phyloP scores from a whole-genome alignment of 1,139 yeast genomes.

The Yamadazyma oceani region DNA sequence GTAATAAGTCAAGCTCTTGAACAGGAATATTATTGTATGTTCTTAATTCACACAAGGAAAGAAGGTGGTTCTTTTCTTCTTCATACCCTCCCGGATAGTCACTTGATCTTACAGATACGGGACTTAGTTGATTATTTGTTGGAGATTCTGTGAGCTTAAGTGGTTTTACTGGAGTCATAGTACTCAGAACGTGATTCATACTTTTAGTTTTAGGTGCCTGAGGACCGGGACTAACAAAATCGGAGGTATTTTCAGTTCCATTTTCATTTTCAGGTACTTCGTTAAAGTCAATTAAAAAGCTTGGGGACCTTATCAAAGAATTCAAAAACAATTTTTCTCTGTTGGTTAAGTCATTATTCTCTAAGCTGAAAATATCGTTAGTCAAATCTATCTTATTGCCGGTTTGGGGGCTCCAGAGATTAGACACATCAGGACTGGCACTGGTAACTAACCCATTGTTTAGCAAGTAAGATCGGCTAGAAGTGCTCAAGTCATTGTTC shows the following conservation, averaged over 20 bases:
- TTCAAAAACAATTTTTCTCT: constrained; percentile 17
- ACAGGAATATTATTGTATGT: constrained; percentile 7
- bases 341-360: constrained; percentile 7
- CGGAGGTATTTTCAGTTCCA: neutral
- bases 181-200: too few relatives aligned
- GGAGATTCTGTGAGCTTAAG: neutral
- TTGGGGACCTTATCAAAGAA: constrained; percentile 15
- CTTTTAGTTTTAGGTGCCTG: too few relatives aligned
- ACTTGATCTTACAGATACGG: constrained; percentile 5
- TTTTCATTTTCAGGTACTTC: neutral
- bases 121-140: neutral
- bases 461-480: too few relatives aligned
- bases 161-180: too few relatives aligned
- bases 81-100: constrained; percentile 11
- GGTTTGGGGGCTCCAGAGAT: neutral
- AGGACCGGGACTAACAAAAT: too few relatives aligned
- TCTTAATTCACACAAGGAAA: constrained; percentile 9
- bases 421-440: neutral
- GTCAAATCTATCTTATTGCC: constrained; percentile 8
- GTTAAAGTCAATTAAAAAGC: constrained; percentile 10
- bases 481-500: too few relatives aligned
- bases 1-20: constrained; percentile 15
- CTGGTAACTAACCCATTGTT: too few relatives aligned
- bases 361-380: constrained; percentile 10
- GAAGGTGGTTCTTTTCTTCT: constrained; percentile 11